Base-by-base conservation (phyloP, 805 yeast genomes). In the Saturnispora silvae region DNA sequence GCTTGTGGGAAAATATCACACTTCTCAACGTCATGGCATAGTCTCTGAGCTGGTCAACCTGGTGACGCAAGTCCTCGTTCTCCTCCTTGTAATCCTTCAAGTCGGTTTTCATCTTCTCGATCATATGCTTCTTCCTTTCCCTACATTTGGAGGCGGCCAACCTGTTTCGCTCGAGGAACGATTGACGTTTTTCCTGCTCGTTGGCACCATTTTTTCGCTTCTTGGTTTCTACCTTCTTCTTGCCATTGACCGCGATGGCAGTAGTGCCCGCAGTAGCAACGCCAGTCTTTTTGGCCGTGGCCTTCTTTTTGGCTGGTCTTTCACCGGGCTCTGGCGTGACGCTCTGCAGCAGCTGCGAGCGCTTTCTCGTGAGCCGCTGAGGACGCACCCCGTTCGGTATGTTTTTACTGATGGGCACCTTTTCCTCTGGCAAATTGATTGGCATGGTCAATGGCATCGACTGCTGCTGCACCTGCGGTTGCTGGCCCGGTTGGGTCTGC, bases 141-240 rank as follows among this genome's bases (percentile, higher is more conserved):
- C 98, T 74, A 64, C 97, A 92, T 54, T 86, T 87, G n/a, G 94
- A 78, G 0, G 98, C 98, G 0, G 98, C 98, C 10, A 89, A 77
- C 41, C 98, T 68, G 57, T 92, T 92, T 48, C 97, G 69, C 55
- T 92, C 98, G 45, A 92, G 59, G 48, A 89, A 89, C 48, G 70
- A 77, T 52, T 75, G 74, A 18, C 96, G 71, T 52, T 82, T 85
- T 50, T 78, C 76, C 47, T 81, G 94, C 52, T 81, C 71, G 10
- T 38, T 24, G 3, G 33, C 4, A 4, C n/a, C 22, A 10, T 34
- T 31, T 31, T 36, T 33, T 26, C 31, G 40, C 20, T 20, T 33
- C 4, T 18, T 29, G n/a, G n/a, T n/a, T n/a, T n/a, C n/a, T n/a
- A n/a, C n/a, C n/a, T n/a, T n/a, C n/a, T n/a, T n/a, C n/a, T n/a